Percentiles rank a stretch among this genome's conserved stretches.
phyloP scores from a whole-genome alignment of 345 rosid species.

The Capsella bursapastoris region DNA sequence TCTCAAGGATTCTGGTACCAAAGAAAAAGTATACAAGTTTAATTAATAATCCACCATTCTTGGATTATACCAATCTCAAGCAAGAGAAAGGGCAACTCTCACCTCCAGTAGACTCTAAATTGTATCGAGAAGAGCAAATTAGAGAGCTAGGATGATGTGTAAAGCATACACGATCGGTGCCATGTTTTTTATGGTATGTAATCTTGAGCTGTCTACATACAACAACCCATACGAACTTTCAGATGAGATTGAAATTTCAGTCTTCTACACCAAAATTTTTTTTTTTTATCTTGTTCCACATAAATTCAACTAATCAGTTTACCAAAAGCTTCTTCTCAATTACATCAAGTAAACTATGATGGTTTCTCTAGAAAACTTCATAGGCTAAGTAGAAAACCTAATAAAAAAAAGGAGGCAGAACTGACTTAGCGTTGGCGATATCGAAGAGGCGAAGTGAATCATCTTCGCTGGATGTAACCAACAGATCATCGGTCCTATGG shows the following conservation, averaged over 20 bases:
- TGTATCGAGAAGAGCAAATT: slow-evolving; percentile 84
- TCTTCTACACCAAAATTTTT: background rate
- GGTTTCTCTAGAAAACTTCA: background rate
- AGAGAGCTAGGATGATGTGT: slow-evolving; percentile 96
- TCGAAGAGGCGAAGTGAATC: slow-evolving; percentile 93
- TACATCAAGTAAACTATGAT: background rate
- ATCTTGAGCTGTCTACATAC: slow-evolving; percentile 82
- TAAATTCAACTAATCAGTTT: background rate
- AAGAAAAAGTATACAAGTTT: background rate
- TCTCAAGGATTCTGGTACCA: slow-evolving; percentile 72
- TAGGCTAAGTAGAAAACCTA: slow-evolving; percentile 26
- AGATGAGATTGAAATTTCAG: background rate
- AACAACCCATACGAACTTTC: slow-evolving; percentile 25
- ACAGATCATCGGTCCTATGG: slow-evolving; percentile 86
- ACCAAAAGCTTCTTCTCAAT: background rate
- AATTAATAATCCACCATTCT: background rate
- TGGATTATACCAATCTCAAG: slow-evolving; percentile 12
- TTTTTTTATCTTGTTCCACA: background rate
- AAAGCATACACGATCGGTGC: slow-evolving; percentile 90
- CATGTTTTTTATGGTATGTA: slow-evolving; percentile 92
- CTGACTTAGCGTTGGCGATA: slow-evolving; percentile 89
- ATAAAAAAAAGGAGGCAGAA: slow-evolving; percentile 20
- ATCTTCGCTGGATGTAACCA: slow-evolving; percentile 93
- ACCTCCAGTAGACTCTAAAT: slow-evolving; percentile 85
- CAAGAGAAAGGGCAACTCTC: slow-evolving; percentile 30